These are phyloP conservation scores for Uncinocarpus reesii DNA, from an alignment of 2,329 filamentous ascomycete species.

Conservation along the genomic window DNA sequence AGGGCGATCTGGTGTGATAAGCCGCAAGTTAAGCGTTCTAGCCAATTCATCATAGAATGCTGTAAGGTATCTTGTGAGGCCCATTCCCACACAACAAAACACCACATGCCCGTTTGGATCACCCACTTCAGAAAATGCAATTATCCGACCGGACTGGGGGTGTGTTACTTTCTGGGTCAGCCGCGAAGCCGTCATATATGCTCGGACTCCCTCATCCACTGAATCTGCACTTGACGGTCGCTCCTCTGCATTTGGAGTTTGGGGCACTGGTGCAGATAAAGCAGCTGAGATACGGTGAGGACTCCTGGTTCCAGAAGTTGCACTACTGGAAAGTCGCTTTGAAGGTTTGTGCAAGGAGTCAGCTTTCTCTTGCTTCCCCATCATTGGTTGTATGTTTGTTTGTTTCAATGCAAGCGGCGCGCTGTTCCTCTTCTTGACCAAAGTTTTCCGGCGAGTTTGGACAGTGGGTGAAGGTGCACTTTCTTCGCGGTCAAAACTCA, in stretches of 20 bases:
- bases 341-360: slow-evolving; percentile 25
- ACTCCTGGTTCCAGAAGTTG: slow-evolving; percentile 20
- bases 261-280: slow-evolving; percentile 10
- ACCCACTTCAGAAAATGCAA: slow-evolving; percentile 94
- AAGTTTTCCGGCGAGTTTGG: slow-evolving; percentile 46
- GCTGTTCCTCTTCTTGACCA: slow-evolving; percentile 21
- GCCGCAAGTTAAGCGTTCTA: slow-evolving; percentile 69
- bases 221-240: slow-evolving; percentile 72
- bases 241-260: slow-evolving; percentile 13
- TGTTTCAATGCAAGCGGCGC: slow-evolving; percentile 24
- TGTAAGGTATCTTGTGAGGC: slow-evolving; percentile 86
- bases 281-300: slow-evolving; percentile 33
- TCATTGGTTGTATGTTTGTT: slow-evolving; percentile 21
- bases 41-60: slow-evolving; percentile 97
- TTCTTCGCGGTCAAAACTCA: slow-evolving; percentile 40
- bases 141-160: slow-evolving; percentile 72
- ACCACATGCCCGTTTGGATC: slow-evolving; percentile 85
- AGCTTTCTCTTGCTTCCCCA: slow-evolving; percentile 19
- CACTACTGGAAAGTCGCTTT: slow-evolving; percentile 24
- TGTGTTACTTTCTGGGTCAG: slow-evolving; percentile 81
- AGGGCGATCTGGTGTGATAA: slow-evolving; percentile 89
- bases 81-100: slow-evolving; percentile 97
- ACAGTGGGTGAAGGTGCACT: slow-evolving; percentile 61
- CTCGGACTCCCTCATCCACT: slow-evolving; percentile 75
- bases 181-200: slow-evolving; percentile 71